Base-by-base conservation (phyloP, 2,329 filamentous ascomycete genomes). In the Ceratocystis albifundus region DNA sequence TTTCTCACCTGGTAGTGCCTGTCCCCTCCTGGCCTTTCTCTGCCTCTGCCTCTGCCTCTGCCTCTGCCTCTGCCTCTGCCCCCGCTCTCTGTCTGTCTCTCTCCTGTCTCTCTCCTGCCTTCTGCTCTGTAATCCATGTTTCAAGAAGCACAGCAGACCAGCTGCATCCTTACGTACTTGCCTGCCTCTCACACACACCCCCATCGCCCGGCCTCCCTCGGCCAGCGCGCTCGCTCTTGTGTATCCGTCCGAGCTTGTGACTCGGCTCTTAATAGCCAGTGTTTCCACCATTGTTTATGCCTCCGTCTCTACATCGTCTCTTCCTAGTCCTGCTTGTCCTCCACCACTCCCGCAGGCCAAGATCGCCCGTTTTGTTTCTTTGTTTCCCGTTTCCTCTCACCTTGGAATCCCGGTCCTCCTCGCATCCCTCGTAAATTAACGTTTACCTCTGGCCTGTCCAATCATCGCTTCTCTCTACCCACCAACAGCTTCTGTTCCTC, bases 161-260 rank as follows among this genome's bases (percentile, higher is more conserved):
- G 46, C 46, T 22, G 46, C n/a, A 50, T 50, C n/a, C 46, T 50
- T 22, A 41, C 36, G 36, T 41, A 41, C 36, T 41, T 41, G 0
- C 0, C 36, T 41, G 36, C 36, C 10, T 41, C 36, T 41, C 10
- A 41, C 36, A 41, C 32, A n/a, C n/a, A n/a, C 8, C 0, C 36
- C 0, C 10, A 41, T 41, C 0, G 10, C 36, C 36, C 36, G 36
- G 36, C 10, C 36, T 41, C 10, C 36, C 36, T 41, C 36, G 36
- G 36, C 10, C 36, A 41, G 36, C 0, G 53, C 22, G 53, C 53
- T 50, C 53, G 46, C 17, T 50, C n/a, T 22, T 59, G 28, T 59
- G 53, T 59, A 30, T 59, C 53, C 53, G 53, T 59, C 53, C 32
- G 28, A 59, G 53, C 53, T 59, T 25, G 22, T 1, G 53, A 59